A percentile compares a stretch with the other conserved stretches of the same genome.
These are phyloP conservation scores for Pichia sp. DNA, from an alignment of 1,139 yeast species.

Conservation along the genomic window DNA sequence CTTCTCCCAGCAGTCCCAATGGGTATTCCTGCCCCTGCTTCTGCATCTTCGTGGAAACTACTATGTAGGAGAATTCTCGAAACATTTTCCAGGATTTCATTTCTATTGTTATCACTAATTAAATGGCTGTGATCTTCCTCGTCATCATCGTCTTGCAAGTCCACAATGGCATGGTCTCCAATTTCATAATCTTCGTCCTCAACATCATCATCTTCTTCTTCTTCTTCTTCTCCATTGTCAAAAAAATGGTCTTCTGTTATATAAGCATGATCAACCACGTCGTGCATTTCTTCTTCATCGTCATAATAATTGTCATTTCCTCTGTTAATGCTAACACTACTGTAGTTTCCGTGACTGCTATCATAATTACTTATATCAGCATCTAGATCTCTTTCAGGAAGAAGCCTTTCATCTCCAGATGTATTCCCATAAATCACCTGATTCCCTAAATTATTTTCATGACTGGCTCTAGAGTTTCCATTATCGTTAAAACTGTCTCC, in stretches of 20 bases:
- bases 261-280: not conserved
- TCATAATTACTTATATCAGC: constrained; percentile 47
- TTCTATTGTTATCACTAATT: not conserved
- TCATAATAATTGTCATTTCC: constrained; percentile 28
- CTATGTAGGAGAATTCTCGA: constrained; percentile 28
- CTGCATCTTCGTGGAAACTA: constrained; percentile 11
- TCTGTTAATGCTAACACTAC: constrained; percentile 24
- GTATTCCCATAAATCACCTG: constrained; percentile 7
- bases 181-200: constrained; percentile 4
- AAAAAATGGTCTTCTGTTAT: not conserved
- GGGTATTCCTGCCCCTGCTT: not conserved
- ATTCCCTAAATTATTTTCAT: constrained; percentile 2
- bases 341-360: constrained; percentile 19
- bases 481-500: not conserved
- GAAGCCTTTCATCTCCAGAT: constrained; percentile 13
- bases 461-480: not conserved
- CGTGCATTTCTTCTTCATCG: constrained; percentile 17
- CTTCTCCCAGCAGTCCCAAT: not conserved
- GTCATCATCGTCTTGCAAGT: not conserved
- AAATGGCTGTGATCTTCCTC: not conserved
- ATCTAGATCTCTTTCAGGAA: constrained; percentile 39
- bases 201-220: not conserved
- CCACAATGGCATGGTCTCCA: constrained; percentile 9
- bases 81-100: not conserved
- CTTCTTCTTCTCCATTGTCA: constrained; percentile 1